Conservation (phyloP, 2,329 filamentous ascomycete genomes). For the Chrysoporthe deuterocubensis region DNA sequence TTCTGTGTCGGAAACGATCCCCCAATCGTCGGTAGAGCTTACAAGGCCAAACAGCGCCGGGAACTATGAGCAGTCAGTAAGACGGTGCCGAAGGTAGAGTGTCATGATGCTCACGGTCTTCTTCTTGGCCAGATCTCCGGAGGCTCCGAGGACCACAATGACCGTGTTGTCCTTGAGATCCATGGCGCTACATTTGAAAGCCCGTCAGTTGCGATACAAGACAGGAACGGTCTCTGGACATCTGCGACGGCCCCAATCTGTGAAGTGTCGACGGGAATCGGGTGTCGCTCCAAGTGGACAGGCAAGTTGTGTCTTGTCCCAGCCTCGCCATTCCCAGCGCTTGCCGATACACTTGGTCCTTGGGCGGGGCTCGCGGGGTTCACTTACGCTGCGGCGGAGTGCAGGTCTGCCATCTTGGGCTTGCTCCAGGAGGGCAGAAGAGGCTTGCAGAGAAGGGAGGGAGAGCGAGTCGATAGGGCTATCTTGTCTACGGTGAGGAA, state of each 20-base stretch:
- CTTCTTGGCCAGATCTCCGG: constrained; percentile 98
- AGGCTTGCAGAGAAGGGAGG: constrained; percentile 17
- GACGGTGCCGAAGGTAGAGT: constrained; percentile 26
- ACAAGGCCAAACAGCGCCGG: constrained; percentile 96
- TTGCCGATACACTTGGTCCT: not conserved
- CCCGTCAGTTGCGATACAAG: constrained; percentile 39
- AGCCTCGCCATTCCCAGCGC: constrained; percentile 1
- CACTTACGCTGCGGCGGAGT: constrained; percentile 38
- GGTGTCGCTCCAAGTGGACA: not conserved
- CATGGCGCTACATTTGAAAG: constrained; percentile 64
- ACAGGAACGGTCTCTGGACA: not conserved
- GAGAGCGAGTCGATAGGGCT: constrained; percentile 9
- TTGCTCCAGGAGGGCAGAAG: constrained; percentile 29
- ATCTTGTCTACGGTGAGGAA: constrained; percentile 20
- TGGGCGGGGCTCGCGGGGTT: constrained; percentile 27
- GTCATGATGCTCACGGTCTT: constrained; percentile 75
- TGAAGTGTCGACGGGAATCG: not conserved
- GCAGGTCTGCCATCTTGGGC: constrained; percentile 37
- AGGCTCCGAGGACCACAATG: constrained; percentile 95
- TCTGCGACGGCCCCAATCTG: not conserved
- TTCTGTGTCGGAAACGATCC: constrained; percentile 5
- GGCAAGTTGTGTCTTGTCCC: not conserved
- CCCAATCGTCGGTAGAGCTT: constrained; percentile 50
- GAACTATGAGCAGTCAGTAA: constrained; percentile 64
- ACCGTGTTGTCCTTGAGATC: constrained; percentile 99